phyloP scores from a whole-genome alignment of 2,329 filamentous ascomycete genomes.

The Penicillium verrucosum region DNA sequence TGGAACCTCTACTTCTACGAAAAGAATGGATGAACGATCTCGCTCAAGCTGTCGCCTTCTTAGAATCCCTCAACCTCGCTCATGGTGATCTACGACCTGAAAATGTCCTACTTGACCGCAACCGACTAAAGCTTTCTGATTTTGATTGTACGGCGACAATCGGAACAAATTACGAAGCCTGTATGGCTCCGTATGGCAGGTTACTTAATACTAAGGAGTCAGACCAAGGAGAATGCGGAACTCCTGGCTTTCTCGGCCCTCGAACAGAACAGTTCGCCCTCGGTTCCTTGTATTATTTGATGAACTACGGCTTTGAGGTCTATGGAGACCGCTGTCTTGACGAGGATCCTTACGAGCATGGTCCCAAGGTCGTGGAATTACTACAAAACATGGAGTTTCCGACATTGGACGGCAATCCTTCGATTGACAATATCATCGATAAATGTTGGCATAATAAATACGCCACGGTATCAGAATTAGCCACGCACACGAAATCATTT shows the following conservation, averaged over 20 bases:
- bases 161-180: slow-evolving; percentile 26
- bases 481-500: slow-evolving; percentile 11
- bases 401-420: slow-evolving; percentile 21
- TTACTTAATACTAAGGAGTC: slow-evolving; percentile 21
- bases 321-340: slow-evolving; percentile 27
- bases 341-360: slow-evolving; percentile 25
- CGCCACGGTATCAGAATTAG: slow-evolving; percentile 18
- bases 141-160: slow-evolving; percentile 30
- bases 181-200: slow-evolving; percentile 25
- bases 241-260: slow-evolving; percentile 24
- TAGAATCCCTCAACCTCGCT: slow-evolving; percentile 32
- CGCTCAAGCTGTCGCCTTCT: slow-evolving; percentile 30
- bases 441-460: slow-evolving; percentile 26
- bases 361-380: slow-evolving; percentile 20
- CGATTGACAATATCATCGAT: slow-evolving; percentile 26
- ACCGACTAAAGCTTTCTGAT: slow-evolving; percentile 28
- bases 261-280: slow-evolving; percentile 35
- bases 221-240: slow-evolving; percentile 19
- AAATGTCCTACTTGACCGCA: slow-evolving; percentile 31
- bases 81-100: slow-evolving; percentile 34
- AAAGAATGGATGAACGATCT: slow-evolving; percentile 34
- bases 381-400: slow-evolving; percentile 27
- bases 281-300: slow-evolving; percentile 32
- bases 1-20: slow-evolving; percentile 25
- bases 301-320: slow-evolving; percentile 33